Percentiles rank a stretch among this genome's conserved stretches.
These are phyloP conservation scores for Benincasa hispida DNA, from an alignment of 306 rosid species.

Conservation along the genomic window DNA sequence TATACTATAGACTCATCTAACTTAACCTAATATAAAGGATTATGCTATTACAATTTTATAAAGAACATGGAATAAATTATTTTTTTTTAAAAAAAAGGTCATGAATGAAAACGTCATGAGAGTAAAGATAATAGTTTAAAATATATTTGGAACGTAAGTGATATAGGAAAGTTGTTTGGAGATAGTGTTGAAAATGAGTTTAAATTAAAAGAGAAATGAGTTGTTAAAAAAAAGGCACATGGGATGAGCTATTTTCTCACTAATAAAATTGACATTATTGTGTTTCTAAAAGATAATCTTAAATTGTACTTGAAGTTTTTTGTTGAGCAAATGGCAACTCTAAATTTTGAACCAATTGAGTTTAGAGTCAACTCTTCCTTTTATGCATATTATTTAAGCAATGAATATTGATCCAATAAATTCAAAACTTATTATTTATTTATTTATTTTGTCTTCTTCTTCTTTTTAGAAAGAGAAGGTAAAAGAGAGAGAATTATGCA, in stretches of 20 bases:
- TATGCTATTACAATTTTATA: too few relatives aligned
- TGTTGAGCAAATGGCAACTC: neutral
- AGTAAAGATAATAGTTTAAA: neutral
- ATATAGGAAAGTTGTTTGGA: neutral
- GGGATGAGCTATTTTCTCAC: neutral
- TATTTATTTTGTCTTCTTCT: neutral
- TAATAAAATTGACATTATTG: neutral
- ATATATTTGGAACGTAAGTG: neutral
- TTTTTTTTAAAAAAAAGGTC: too few relatives aligned
- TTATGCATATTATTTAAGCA: neutral
- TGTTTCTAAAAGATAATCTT: neutral
- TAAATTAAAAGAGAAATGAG: neutral
- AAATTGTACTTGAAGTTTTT: neutral
- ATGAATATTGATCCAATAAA: neutral
- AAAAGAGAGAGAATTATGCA: neutral
- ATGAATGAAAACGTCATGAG: neutral
- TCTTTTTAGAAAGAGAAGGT: neutral
- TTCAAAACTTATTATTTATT: neutral
- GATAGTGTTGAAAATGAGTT: neutral
- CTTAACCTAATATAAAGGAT: too few relatives aligned
- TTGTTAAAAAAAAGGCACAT: neutral
- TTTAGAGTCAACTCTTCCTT: neutral
- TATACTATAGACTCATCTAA: too few relatives aligned
- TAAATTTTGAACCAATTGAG: neutral
- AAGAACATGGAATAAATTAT: too few relatives aligned